Evolutionary conservation across 1,284 basidiomycete species (phyloP).

Genomic region (Crucibulum parvulum): DNA sequence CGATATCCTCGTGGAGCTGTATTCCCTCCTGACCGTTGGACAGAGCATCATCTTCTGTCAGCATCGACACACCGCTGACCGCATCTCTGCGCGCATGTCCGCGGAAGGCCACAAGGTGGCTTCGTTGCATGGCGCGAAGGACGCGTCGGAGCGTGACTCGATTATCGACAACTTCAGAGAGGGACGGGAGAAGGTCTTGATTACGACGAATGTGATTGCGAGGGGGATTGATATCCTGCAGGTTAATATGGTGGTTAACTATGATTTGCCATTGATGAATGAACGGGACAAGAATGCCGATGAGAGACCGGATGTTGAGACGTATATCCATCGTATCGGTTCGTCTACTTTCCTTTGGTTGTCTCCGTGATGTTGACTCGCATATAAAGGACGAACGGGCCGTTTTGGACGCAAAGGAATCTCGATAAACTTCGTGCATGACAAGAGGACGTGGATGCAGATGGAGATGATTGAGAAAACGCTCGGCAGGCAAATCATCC

Average conservation of each 20-base stretch:
- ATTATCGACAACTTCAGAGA: slow-evolving; percentile 97
- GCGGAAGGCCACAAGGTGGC: slow-evolving; percentile 96
- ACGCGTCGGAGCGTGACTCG: slow-evolving; percentile 86
- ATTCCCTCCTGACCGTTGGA: slow-evolving; percentile 92
- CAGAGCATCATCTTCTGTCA: slow-evolving; percentile 98
- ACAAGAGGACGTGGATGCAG: slow-evolving; percentile 83
- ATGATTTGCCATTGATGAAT: slow-evolving; percentile 91
- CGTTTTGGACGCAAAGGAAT: slow-evolving; percentile 95
- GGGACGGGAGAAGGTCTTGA: slow-evolving; percentile 92
- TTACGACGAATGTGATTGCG: slow-evolving; percentile 99
- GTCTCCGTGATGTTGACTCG: slow-evolving; percentile 1
- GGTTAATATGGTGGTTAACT: slow-evolving; percentile 99
- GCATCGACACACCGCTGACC: slow-evolving; percentile 92
- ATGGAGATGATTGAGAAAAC: slow-evolving; percentile 86
- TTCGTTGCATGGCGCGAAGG: slow-evolving; percentile 95
- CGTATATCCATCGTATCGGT: slow-evolving; percentile 99
- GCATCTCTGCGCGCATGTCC: slow-evolving; percentile 90
- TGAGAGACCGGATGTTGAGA: slow-evolving; percentile 88
- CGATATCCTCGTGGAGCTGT: slow-evolving; percentile 92
- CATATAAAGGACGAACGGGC: slow-evolving; percentile 84
- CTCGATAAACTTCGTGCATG: slow-evolving; percentile 96
- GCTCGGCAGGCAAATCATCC: slow-evolving; percentile 78
- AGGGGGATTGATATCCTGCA: slow-evolving; percentile 99
- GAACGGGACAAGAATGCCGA: slow-evolving; percentile 63
- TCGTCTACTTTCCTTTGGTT: slow-evolving; percentile 28